These are phyloP conservation scores for Xylaria acuta DNA, from an alignment of 495 filamentous ascomycete species.

Conservation along the genomic window DNA sequence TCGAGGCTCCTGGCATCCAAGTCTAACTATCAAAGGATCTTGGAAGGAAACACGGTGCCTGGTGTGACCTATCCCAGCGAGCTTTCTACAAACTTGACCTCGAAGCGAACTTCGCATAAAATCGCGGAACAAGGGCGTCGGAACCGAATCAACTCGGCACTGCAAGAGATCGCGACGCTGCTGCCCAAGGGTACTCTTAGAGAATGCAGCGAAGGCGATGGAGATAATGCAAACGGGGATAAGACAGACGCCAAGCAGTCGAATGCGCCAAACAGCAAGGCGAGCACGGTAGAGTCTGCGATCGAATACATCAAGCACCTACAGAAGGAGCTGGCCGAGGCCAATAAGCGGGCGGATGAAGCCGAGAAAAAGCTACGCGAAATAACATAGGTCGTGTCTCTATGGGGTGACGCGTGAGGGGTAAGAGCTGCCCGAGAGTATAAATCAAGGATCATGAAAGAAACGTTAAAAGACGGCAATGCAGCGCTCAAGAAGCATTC, in stretches of 20 bases:
- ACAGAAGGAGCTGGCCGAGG: slow-evolving; percentile 73
- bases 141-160: slow-evolving; percentile 92
- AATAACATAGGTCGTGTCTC: slow-evolving; percentile 10
- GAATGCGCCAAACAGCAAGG: slow-evolving; percentile 79
- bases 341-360: slow-evolving; percentile 66
- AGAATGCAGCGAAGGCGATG: slow-evolving; percentile 39
- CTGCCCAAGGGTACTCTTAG: slow-evolving; percentile 64
- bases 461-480: background rate
- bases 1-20: slow-evolving; percentile 89
- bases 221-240: slow-evolving; percentile 53
- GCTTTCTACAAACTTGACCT: slow-evolving; percentile 89
- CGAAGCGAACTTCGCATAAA: slow-evolving; percentile 97
- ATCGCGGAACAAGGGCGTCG: slow-evolving; percentile 94
- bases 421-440: background rate
- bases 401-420: background rate
- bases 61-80: slow-evolving; percentile 91
- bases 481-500: background rate
- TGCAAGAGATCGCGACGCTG: slow-evolving; percentile 88
- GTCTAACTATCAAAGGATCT: slow-evolving; percentile 96
- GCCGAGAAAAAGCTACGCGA: slow-evolving; percentile 65
- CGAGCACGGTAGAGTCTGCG: slow-evolving; percentile 92
- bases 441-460: background rate
- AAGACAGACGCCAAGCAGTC: slow-evolving; percentile 48
- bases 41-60: slow-evolving; percentile 88
- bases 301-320: slow-evolving; percentile 93